Conservation (phyloP, 352 stramenopile genomes). For the Globisporangium alternatum region DNA sequence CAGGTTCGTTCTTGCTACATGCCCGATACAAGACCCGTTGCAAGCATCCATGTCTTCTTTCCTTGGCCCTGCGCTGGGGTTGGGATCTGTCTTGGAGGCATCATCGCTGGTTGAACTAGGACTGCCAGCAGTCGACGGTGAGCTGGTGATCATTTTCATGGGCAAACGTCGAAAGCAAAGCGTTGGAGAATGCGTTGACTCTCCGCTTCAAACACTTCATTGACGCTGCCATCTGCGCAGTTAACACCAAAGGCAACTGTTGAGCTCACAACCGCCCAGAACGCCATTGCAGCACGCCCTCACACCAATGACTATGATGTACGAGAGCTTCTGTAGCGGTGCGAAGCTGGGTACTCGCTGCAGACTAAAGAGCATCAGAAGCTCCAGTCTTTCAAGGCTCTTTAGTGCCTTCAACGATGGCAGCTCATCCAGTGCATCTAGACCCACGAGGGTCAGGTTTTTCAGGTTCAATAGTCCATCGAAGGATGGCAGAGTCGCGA, state of each 20-base stretch:
- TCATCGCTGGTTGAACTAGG: no score
- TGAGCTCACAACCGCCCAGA: constrained; percentile 18
- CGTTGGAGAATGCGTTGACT: background rate
- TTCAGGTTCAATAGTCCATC: constrained; percentile 31
- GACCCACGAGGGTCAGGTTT: constrained; percentile 23
- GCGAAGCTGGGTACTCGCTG: constrained; percentile 23
- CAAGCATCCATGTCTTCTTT: no score
- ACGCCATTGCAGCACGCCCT: constrained; percentile 37
- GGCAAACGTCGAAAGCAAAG: no score
- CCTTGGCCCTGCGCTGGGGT: no score
- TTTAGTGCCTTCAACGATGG: constrained; percentile 19
- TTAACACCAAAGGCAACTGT: no score
- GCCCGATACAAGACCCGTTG: no score
- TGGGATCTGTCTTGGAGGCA: no score
- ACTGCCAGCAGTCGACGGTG: no score
- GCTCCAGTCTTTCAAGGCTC: constrained; percentile 23
- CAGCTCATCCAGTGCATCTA: constrained; percentile 16
- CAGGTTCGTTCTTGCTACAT: no score
- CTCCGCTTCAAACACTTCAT: background rate
- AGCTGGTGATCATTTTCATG: no score
- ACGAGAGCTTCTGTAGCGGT: constrained; percentile 19
- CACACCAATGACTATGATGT: constrained; percentile 19
- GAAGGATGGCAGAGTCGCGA: constrained; percentile 26
- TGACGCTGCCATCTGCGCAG: background rate
- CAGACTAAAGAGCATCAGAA: constrained; percentile 15